A percentile compares a stretch with the other conserved stretches of the same genome.
Evolutionary conservation across 345 rosid species (phyloP).

Genomic region (Xanthoceras sorbifolium): DNA sequence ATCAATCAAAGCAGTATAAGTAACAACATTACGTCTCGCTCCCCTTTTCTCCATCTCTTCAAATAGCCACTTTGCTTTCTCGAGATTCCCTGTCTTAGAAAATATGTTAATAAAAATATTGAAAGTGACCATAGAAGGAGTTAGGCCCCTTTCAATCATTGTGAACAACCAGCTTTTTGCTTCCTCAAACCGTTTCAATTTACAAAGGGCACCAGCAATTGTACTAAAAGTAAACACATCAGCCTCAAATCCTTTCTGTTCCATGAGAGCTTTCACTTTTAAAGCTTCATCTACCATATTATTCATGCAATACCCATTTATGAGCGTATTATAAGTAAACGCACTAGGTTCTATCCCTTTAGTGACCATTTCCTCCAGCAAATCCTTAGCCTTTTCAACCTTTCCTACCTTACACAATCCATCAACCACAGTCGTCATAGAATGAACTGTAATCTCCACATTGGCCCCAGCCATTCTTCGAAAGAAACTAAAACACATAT

Average conservation of each 20-base stretch:
- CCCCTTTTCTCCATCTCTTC: too few relatives aligned
- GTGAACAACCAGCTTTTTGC: conserved; percentile 61
- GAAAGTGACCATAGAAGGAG: conserved; percentile 52
- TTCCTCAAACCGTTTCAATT: conserved; percentile 55
- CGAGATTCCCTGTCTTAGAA: conserved; percentile 78
- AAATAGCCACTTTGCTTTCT: too few relatives aligned
- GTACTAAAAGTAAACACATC: conserved; percentile 64
- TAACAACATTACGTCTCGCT: too few relatives aligned
- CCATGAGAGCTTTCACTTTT: conserved; percentile 50
- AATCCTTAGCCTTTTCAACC: conserved; percentile 48
- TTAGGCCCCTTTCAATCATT: conserved; percentile 54
- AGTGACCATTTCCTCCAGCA: conserved; percentile 45
- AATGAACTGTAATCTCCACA: conserved; percentile 54
- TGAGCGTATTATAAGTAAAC: conserved; percentile 61
- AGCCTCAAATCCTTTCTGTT: conserved; percentile 63
- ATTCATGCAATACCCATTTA: conserved; percentile 66
- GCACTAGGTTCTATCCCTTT: conserved; percentile 64
- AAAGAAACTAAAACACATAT: conserved; percentile 53
- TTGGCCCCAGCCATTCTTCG: conserved; percentile 53
- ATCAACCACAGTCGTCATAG: conserved; percentile 64
- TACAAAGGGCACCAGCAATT: conserved; percentile 61
- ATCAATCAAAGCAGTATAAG: too few relatives aligned
- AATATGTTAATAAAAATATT: conserved; percentile 69
- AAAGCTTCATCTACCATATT: conserved; percentile 73
- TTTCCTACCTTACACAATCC: conserved; percentile 64